Evolutionary conservation across 306 rosid species (phyloP).

Genomic region (Pachyrhizus erosus): DNA sequence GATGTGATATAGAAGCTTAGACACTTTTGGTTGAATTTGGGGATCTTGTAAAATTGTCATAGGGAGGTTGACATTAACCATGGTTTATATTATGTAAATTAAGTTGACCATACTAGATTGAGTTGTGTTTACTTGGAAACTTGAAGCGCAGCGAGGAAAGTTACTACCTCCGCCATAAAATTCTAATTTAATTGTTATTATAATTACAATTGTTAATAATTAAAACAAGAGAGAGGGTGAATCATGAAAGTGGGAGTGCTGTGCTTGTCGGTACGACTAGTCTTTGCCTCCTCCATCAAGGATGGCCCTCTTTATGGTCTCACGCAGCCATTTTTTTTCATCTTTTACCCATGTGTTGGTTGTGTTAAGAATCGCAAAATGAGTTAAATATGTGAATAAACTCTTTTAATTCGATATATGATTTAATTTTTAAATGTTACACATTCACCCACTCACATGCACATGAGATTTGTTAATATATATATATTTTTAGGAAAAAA

Average conservation of each 20-base stretch:
- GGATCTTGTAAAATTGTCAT: not conserved
- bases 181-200: not conserved
- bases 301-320: no score
- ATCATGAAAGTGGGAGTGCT: not conserved
- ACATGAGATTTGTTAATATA: no score
- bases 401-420: no score
- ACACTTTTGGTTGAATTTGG: not conserved
- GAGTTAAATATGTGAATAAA: no score
- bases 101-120: conserved; percentile 41
- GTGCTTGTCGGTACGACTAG: not conserved
- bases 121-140: conserved; percentile 18
- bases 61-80: not conserved
- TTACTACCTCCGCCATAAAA: not conserved
- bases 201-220: not conserved
- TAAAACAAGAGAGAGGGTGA: not conserved
- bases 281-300: no score
- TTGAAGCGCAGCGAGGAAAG: not conserved
- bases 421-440: no score
- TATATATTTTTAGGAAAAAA: no score
- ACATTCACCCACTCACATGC: no score
- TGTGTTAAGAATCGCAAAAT: no score
- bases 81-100: conserved; percentile 5
- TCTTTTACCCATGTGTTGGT: no score
- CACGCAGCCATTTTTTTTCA: no score
- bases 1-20: not conserved